Evolutionary conservation across 1,284 basidiomycete genomes (phyloP).

Genomic region (Marasmius oreades): DNA sequence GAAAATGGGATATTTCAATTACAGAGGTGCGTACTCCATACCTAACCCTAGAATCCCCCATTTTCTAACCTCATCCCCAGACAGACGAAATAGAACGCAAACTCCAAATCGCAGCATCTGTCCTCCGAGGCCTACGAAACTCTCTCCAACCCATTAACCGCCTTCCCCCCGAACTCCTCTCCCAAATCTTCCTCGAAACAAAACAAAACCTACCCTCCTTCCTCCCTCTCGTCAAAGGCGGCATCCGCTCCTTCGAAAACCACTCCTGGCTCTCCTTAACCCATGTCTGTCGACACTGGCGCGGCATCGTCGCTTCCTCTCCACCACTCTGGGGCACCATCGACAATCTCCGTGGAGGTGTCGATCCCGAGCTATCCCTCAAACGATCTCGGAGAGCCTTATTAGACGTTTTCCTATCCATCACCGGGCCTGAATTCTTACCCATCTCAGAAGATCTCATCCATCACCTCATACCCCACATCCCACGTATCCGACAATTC

Average conservation of each 20-base stretch:
- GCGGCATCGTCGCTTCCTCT: constrained; percentile 14
- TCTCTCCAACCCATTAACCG: constrained; percentile 15
- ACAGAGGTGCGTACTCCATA: constrained; percentile 4
- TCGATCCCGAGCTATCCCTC: constrained; percentile 4
- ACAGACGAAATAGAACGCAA: constrained; percentile 13
- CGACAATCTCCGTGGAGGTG: constrained; percentile 7
- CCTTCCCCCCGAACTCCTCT: constrained; percentile 16
- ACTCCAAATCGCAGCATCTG: constrained; percentile 15
- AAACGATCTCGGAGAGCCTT: constrained; percentile 13
- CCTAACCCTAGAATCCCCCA: too few relatives aligned
- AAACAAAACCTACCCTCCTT: constrained; percentile 13
- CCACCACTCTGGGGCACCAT: constrained; percentile 15
- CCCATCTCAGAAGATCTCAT: constrained; percentile 8
- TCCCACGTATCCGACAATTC: constrained; percentile 11
- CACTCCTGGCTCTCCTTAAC: constrained; percentile 14
- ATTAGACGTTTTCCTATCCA: constrained; percentile 12
- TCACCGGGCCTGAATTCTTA: constrained; percentile 8
- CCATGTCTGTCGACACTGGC: constrained; percentile 18
- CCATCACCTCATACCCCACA: constrained; percentile 8
- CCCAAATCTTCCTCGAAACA: constrained; percentile 9
- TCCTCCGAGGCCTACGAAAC: constrained; percentile 16
- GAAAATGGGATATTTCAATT: constrained; percentile 5
- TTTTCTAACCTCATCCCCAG: neutral
- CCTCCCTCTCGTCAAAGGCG: constrained; percentile 9
- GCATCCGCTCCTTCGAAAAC: constrained; percentile 6